Evolutionary conservation across 2,329 filamentous ascomycete genomes (phyloP), one percentile per base, ranked within the genome.

Genomic region (Calonectria henricotiae): DNA sequence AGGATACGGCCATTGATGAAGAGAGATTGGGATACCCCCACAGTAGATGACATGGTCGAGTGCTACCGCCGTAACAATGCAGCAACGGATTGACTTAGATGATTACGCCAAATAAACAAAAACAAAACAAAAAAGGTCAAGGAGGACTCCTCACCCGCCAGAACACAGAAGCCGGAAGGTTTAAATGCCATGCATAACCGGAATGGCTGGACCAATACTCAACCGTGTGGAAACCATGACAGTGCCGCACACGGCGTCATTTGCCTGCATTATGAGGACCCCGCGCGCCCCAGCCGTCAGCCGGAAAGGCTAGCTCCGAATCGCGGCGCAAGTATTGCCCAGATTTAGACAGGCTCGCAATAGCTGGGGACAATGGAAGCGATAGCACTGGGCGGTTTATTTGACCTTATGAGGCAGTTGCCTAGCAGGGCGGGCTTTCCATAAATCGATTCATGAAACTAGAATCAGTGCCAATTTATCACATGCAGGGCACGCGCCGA

Each of bases 1-100:
- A 65, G 46, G 13, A 69, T 69, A 4, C 54, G 67, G 30, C 62
- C 67, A 47, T 65, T 69, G 62, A 55, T 43, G 35, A 65, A 69
- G 30, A 69, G 67, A n/a, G 2, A 15, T 25, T 35, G n/a, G 20
- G 63, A 27, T 17, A 51, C 20, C 5, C 12, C 39, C 27, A n/a
- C 27, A 17, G 41, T 12, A 17, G 32, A 30, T 32, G 20, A 54
- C 35, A 32, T 47, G 5, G 4, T 51, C 13, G 32, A 25, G 8
- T 0, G 32, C 11, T 17, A 17, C 11, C 20, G 11, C 20, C 12
- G 51, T 4, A 3, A 39, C 8, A 25, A 27, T 27, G 7, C 1
- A 12, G 7, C 7, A 17, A 27, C 37, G 3, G n/a, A 15, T 25
- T 23, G 1, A 15, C 4, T 8, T 8, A 7, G 9, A 9, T 13